Base-by-base conservation (phyloP, 441 rosid genomes). In the Erodium moschatum region DNA sequence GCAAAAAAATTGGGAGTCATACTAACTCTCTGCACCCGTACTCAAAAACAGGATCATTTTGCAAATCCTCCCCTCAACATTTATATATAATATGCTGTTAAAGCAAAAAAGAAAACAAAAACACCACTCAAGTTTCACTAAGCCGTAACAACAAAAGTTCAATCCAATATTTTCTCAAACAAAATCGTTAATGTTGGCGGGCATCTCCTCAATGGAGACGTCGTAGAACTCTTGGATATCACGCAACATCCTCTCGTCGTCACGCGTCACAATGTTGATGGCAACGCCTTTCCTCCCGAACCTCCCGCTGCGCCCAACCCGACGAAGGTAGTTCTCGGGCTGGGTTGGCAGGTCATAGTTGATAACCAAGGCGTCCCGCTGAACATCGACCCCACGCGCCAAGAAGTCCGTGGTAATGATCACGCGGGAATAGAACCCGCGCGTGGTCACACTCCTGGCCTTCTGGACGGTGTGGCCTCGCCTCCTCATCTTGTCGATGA, bases 281-380 rank as follows among this genome's bases (percentile, higher is more conserved):
- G 95, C 95, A 15, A 85, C 91, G 71, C 91, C 87, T 71, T 85
- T 89, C 64, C 92, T 85, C 64, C 96, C 92, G 38, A 85, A 89
- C 54, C 92, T 80, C 64, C 92, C 96, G 74, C 92, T 76, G 58
- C 89, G 84, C 35, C 89, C 92, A 29, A 89, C 87, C 15, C 95
- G 88, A 72, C 85, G 95, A 38, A 89, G 95, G 69, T 89, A 89
- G 72, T 85, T 87, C 83, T 87, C 95, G 0, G 91, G 95, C 77
- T 85, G 95, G 29, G 87, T 89, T 0, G 95, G 91, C 60, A 89
- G 83, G 62, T 89, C 95, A 70, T 80, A 85, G 76, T 89, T 89
- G 63, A 88, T 89, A 6, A 89, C 92, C 11, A 89, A 83, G 8
- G 95, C 85, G 4, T 85, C 95, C 76, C 86, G 94, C 82, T 89